phyloP scores from a whole-genome alignment of 257 asterid genomes.

The Solanum arcanum region DNA sequence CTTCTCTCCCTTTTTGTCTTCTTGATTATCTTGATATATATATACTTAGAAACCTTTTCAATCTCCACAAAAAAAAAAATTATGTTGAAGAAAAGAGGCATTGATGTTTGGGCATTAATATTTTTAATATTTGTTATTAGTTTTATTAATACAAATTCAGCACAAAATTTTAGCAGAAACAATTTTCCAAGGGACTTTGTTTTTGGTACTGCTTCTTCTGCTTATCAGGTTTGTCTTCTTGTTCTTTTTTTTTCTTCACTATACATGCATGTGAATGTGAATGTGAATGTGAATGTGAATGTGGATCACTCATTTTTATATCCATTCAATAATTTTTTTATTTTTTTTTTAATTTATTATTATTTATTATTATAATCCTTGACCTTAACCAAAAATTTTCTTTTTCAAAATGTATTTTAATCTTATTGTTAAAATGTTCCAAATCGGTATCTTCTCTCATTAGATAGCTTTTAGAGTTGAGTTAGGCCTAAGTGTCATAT shows the following conservation, averaged over 20 bases:
- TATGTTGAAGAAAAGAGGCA: neutral
- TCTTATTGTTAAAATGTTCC: too few species aligned
- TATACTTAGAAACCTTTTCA: neutral
- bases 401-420: neutral
- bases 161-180: slow-evolving; percentile 39
- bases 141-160: slow-evolving; percentile 5
- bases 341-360: neutral
- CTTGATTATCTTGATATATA: neutral
- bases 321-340: neutral
- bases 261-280: neutral
- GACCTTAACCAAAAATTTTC: neutral
- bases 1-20: neutral
- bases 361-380: neutral
- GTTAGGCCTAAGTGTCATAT: fast-evolving
- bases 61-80: neutral
- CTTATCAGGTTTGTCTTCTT: slow-evolving; percentile 48
- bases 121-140: neutral
- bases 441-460: too few species aligned
- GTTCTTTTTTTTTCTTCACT: neutral
- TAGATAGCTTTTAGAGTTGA: too few species aligned
- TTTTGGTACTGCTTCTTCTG: slow-evolving; percentile 90
- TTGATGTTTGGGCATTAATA: neutral
- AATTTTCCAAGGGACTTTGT: slow-evolving; percentile 66
- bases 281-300: neutral
- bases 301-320: neutral